Evolutionary conservation across 768 basidiomycete genomes (phyloP).

Genomic region (Rhizopogon roseolus): DNA sequence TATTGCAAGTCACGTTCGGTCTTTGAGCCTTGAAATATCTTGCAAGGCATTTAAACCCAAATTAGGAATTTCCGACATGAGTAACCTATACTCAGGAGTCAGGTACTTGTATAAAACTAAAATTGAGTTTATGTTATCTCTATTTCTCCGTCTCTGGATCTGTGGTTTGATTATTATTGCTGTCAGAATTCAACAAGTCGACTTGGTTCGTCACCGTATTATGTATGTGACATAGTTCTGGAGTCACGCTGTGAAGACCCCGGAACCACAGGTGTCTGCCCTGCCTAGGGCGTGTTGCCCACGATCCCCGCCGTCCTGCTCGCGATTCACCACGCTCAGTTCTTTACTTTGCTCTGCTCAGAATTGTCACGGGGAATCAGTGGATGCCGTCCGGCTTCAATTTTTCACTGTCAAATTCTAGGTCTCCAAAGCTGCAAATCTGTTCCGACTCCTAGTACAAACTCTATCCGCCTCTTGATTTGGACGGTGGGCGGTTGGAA

Average conservation of each 20-base stretch:
- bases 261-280: neutral
- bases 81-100: too few species aligned
- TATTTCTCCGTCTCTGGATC: neutral
- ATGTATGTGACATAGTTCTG: too few species aligned
- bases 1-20: too few species aligned
- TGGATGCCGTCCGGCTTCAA: neutral
- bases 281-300: neutral
- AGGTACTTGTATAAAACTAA: neutral
- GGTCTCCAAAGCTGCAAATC: neutral
- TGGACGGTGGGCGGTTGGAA: neutral
- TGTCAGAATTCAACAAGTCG: neutral
- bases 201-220: neutral
- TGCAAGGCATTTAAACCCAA: too few species aligned
- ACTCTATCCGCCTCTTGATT: slow-evolving; percentile 3
- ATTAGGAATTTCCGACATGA: too few species aligned
- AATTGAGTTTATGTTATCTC: neutral
- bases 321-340: neutral
- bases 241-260: neutral
- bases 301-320: neutral
- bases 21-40: too few species aligned
- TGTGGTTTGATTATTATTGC: neutral
- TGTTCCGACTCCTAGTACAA: neutral
- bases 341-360: neutral
- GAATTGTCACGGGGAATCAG: neutral
- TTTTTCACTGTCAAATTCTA: neutral